Base-by-base conservation (phyloP, 371 early-diverging fungal species). In the Mycotypha africana region DNA sequence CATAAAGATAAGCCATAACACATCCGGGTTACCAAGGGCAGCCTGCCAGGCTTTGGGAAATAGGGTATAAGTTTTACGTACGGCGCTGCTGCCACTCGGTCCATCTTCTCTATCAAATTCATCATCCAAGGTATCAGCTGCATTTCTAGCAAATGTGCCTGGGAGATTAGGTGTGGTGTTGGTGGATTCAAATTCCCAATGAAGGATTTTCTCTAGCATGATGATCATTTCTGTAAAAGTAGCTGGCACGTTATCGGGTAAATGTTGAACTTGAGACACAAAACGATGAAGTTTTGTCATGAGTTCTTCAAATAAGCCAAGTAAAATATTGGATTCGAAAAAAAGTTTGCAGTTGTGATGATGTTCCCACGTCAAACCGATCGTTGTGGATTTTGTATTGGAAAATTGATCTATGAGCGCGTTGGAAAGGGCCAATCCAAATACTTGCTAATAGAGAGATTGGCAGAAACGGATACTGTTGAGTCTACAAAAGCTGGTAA, bases 401-500 rank as follows among this genome's bases (percentile, higher is more conserved):
- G 83, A 79, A 41, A 88, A 85, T 50, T 85, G 84, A 54, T 83
- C 83, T 1, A 83, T 56, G 11, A 84, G 56, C 4, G 77, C 80
- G 45, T 63, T 71, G 3, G 79, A 72, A 25, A 85, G 44, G 2
- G 75, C 64, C 3, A 83, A 53, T 2, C 75, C 84, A 19, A 81
- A 45, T 6, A 62, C 52, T 69, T 76, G 58, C 58, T 57, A 50
- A 28, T 8, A 28, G 28, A 28, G 8, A 28, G 11, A 28, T 8
- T 28, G 11, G n/a, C n/a, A n/a, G n/a, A n/a, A n/a, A n/a, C n/a
- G n/a, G n/a, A n/a, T n/a, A n/a, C n/a, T n/a, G n/a, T n/a, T n/a
- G n/a, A n/a, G n/a, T n/a, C n/a, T n/a, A n/a, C n/a, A n/a, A n/a
- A n/a, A n/a, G n/a, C n/a, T n/a, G n/a, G n/a, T n/a, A n/a, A n/a